A percentile compares a stretch with the other conserved stretches of the same genome.
Evolutionary conservation across 2,329 filamentous ascomycete genomes (phyloP).

Genomic region (Dothiorella sarmentorum): DNA sequence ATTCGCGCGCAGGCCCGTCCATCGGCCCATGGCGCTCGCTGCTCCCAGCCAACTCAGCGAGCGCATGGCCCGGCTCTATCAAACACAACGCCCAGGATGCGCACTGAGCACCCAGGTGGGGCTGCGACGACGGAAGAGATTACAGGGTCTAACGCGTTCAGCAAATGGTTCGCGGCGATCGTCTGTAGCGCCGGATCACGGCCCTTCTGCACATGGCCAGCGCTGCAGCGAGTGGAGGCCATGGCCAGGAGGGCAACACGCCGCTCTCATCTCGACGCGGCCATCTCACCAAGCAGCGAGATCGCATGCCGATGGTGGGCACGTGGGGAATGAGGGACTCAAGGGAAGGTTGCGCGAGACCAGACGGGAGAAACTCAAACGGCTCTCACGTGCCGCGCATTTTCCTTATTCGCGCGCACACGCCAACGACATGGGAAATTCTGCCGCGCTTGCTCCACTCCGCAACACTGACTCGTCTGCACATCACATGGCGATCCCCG

Average conservation of each 20-base stretch:
- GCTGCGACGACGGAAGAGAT: conserved; percentile 5
- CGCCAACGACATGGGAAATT: conserved; percentile 2
- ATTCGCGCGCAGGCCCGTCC: background rate
- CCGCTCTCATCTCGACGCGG: background rate
- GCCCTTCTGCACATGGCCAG: conserved; percentile 9
- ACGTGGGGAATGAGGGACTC: no score
- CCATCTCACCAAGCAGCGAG: background rate
- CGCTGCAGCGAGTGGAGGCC: background rate
- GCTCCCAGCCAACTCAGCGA: background rate
- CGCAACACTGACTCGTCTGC: conserved; percentile 1
- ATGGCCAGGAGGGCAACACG: no score
- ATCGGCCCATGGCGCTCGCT: conserved; percentile 1
- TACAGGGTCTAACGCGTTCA: background rate
- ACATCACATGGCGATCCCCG: conserved; percentile 10
- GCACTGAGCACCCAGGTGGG: background rate
- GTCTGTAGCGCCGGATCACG: background rate
- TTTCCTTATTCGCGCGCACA: background rate
- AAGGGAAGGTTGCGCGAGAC: background rate
- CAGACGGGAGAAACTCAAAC: no score
- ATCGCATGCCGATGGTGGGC: background rate
- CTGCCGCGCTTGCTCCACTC: conserved; percentile 7
- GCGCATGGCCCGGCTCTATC: background rate
- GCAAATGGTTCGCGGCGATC: conserved; percentile 9
- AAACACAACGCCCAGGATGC: conserved; percentile 1
- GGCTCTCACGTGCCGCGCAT: background rate